phyloP scores from a whole-genome alignment of 768 basidiomycete genomes.

The Xerocomus brunneocitrinus region DNA sequence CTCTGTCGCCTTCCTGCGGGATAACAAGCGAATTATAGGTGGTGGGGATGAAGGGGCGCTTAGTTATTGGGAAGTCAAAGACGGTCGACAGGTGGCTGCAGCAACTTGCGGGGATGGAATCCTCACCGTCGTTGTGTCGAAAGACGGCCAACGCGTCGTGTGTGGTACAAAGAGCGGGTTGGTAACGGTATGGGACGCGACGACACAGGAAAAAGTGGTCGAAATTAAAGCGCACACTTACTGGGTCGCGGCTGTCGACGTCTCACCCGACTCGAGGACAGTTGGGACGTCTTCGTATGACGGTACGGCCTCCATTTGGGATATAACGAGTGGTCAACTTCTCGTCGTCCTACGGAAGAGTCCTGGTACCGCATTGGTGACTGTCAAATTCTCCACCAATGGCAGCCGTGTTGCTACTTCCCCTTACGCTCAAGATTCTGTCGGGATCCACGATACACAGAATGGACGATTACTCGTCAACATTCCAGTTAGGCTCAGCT shows the following conservation, averaged over 20 bases:
- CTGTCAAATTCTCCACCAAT: slow-evolving; percentile 10
- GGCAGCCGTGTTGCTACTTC: slow-evolving; percentile 7
- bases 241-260: slow-evolving; percentile 13
- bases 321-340: slow-evolving; percentile 9
- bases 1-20: slow-evolving; percentile 5
- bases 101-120: slow-evolving; percentile 5
- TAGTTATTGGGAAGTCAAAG: slow-evolving; percentile 5
- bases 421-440: slow-evolving; percentile 5
- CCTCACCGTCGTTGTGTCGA: slow-evolving; percentile 7
- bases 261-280: slow-evolving; percentile 10
- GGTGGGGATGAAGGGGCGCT: slow-evolving; percentile 12
- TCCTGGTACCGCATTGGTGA: slow-evolving; percentile 1
- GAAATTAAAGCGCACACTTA: slow-evolving; percentile 10
- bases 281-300: slow-evolving; percentile 13
- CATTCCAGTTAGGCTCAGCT: slow-evolving; percentile 10
- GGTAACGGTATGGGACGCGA: slow-evolving; percentile 9
- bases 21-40: neutral
- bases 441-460: slow-evolving; percentile 8
- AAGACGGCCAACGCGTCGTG: slow-evolving; percentile 8
- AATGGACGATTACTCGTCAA: slow-evolving; percentile 5
- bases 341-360: slow-evolving; percentile 5
- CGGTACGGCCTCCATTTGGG: slow-evolving; percentile 10
- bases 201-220: neutral
- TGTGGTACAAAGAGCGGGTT: slow-evolving; percentile 12
- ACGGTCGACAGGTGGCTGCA: neutral